Evolutionary conservation across 768 basidiomycete genomes (phyloP), one percentile per base, ranked within the genome.

Genomic region (Mycena filopes): DNA sequence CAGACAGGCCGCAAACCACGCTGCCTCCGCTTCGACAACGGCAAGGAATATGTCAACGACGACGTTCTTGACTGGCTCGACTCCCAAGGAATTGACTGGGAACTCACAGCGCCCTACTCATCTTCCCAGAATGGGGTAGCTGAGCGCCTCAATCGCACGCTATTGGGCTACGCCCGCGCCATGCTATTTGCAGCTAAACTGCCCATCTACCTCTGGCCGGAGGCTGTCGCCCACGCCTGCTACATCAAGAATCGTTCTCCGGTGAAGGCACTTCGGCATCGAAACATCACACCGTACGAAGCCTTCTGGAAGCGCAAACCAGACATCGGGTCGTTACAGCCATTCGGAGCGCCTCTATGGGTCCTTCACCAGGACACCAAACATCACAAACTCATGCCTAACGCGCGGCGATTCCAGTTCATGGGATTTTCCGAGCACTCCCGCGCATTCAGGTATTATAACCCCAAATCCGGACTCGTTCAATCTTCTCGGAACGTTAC

Each of bases 281-380:
- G 21, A n/a, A n/a, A n/a, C 47, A 58, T 29, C 51, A 68, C n/a
- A 18, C 56, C 73, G 76, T 70, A 83, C 81, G 64, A 78, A 74
- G 13, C 65, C 69, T 18, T 70, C 79, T 0, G 74, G 77, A 1
- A 75, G 71, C 6, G 72, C 74, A 63, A 63, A 16, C 62, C 62
- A 2, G 75, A 38, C 84, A 76, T 69, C 70, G 76, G 2, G 81
- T 85, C 63, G 69, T 70, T 49, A 76, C 73, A n/a, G 79, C 82
- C 29, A 69, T 77, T 28, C 25, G 62, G 62, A 1, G 11, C 21
- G 2, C n/a, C 31, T 21, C n/a, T 15, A 8, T 42, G 47, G 40
- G 62, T 55, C 26, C 43, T n/a, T n/a, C n/a, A 62, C 18, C 53
- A 62, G 53, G 51, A 62, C 41, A 36, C 36, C 11, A 54, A 62